phyloP scores from a whole-genome alignment of 2,329 filamentous ascomycete genomes.

The Fonsecaea pugnacius region DNA sequence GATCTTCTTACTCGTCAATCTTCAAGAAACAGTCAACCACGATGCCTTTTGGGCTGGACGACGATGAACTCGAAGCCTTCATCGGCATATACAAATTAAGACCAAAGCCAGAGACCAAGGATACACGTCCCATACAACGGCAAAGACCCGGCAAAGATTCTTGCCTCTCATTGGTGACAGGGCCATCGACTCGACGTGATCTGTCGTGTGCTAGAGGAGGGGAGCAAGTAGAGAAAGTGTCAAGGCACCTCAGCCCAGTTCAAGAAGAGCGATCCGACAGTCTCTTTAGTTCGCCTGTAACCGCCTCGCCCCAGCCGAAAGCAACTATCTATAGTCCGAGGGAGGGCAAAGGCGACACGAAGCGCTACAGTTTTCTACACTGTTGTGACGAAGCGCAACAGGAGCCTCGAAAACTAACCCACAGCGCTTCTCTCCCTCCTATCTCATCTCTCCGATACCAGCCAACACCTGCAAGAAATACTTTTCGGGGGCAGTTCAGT shows the following conservation, averaged over 20 bases:
- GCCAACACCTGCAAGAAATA: neutral
- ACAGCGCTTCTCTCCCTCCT: neutral
- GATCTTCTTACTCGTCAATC: neutral
- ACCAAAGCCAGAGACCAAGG: neutral
- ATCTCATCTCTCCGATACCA: neutral
- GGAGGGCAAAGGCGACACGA: neutral
- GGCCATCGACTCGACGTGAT: neutral
- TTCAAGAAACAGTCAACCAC: neutral
- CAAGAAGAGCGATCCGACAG: neutral
- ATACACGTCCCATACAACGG: neutral
- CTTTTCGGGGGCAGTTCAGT: neutral
- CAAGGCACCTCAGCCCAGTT: neutral
- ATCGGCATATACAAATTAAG: conserved; percentile 1
- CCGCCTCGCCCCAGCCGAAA: neutral
- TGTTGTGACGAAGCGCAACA: neutral
- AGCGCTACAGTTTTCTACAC: neutral
- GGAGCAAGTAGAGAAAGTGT: neutral
- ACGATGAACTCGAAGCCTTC: conserved; percentile 11
- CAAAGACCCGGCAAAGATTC: neutral
- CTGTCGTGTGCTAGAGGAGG: neutral
- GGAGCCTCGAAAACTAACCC: neutral
- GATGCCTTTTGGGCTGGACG: conserved; percentile 16
- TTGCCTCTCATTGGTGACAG: neutral
- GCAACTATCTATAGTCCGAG: neutral
- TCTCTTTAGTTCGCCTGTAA: neutral